These are phyloP conservation scores for Rhodotorula graminis DNA, from an alignment of 768 basidiomycete genomes.

Conservation along the genomic window DNA sequence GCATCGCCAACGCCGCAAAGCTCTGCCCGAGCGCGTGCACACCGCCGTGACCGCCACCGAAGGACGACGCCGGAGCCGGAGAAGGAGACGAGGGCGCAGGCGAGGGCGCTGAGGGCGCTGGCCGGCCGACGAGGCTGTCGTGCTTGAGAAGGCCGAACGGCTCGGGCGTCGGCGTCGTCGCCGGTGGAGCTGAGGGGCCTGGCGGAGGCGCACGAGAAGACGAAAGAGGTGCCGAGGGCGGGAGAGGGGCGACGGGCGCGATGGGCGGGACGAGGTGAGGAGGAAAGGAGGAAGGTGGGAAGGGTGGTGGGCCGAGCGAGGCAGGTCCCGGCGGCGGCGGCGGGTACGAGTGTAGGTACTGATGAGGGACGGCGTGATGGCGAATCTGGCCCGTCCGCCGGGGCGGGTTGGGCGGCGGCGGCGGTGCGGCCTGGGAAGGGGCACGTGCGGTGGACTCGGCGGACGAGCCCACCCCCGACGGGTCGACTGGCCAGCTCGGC, in stretches of 20 bases:
- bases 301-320: neutral
- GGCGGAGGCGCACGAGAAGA: too few species aligned
- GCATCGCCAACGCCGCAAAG: neutral
- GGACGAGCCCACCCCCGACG: too few species aligned
- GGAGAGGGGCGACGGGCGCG: neutral
- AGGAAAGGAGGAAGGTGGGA: neutral
- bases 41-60: neutral
- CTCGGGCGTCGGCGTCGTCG: neutral
- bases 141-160: neutral
- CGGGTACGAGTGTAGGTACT: neutral
- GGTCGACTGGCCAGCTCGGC: too few species aligned
- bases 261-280: neutral
- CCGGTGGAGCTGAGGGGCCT: neutral
- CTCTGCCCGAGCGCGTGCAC: neutral
- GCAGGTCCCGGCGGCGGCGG: too few species aligned
- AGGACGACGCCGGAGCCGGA: neutral
- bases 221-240: neutral
- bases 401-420: too few species aligned
- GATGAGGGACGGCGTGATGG: neutral
- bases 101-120: constrained; percentile 5
- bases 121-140: neutral
- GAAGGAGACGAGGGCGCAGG: neutral
- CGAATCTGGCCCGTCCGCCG: too few species aligned
- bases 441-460: too few species aligned
- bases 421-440: too few species aligned